Base-by-base conservation (phyloP, 2,329 filamentous ascomycete genomes). In the Zopfia rhizophila region DNA sequence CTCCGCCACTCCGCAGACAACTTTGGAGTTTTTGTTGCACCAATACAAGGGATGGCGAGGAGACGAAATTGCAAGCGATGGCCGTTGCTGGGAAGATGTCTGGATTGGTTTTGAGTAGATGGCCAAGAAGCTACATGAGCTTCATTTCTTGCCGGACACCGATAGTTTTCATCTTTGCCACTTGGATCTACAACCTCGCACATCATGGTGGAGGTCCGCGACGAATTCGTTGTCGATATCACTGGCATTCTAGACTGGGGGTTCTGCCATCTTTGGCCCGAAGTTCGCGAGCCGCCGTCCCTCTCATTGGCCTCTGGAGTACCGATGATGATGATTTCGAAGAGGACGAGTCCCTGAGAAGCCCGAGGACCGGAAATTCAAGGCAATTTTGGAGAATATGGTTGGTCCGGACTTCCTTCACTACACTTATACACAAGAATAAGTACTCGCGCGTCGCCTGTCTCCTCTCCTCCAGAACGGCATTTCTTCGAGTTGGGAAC, bases 171-270 rank as follows among this genome's bases (percentile, higher is more conserved):
- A 41, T 16, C 38, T 47, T 14, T 40, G 29, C 7, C 48, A 53
- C 30, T 23, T 38, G 7, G 56, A 61, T 31, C 42, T 67, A 12
- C 36, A 38, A 3, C 30, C 49, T 1, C 56, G 54, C 6, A 65
- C 28, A 41, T 66, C 13, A 42, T 66, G 13, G 48, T 55, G 14
- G 33, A 57, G 5, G 28, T 53, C 5, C 5, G 19, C 13, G 28
- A 55, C n/a, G 27, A 53, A 0, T 13, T 36, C 1, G 36, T 31
- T 12, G 22, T 57, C 3, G 18, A 40, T 4, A 56, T 66, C 7
- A 61, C 47, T 8, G 61, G 51, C 3, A 51, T 66, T 16, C 16
- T 67, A 3, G 58, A 61, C 37, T 63, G 60, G 58, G n/a, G 59
- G 63, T 24, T 13, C 16, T 7, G 44, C 45, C 3, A 13, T 46